A percentile compares a stretch with the other conserved stretches of the same genome.
These are phyloP conservation scores for Cyberlindnera maritima DNA, from an alignment of 805 yeast species.

Conservation along the genomic window DNA sequence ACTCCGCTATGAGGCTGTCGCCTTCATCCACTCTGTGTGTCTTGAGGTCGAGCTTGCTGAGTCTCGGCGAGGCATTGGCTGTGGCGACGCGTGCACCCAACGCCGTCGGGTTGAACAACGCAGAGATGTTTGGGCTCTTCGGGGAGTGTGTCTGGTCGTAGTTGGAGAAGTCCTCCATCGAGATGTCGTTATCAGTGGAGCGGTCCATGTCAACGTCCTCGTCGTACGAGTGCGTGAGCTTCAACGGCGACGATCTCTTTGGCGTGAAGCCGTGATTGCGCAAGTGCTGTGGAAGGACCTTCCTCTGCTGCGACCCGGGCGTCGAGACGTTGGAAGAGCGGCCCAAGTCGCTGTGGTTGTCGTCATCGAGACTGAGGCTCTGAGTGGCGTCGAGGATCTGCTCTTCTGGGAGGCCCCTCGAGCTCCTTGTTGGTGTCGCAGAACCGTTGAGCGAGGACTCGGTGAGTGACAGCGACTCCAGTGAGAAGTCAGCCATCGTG, in stretches of 20 bases:
- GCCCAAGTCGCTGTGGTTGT: background rate
- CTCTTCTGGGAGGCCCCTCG: background rate
- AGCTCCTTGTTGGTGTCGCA: background rate
- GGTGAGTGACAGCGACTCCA: constrained; percentile 8
- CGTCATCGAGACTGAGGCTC: constrained; percentile 9
- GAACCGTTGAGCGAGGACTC: background rate
- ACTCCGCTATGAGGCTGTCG: constrained; percentile 7
- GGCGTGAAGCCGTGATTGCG: constrained; percentile 7
- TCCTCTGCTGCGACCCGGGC: background rate
- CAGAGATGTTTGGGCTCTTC: constrained; percentile 3
- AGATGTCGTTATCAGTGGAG: constrained; percentile 3
- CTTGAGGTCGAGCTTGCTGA: constrained; percentile 9
- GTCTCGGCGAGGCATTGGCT: constrained; percentile 14
- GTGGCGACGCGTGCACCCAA: constrained; percentile 29
- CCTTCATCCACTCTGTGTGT: constrained; percentile 8
- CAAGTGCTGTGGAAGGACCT: background rate
- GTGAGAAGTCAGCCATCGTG: constrained; percentile 11
- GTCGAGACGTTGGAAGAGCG: constrained; percentile 1
- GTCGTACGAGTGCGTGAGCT: constrained; percentile 6
- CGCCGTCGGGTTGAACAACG: constrained; percentile 24
- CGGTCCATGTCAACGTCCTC: background rate
- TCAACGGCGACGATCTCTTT: constrained; percentile 9
- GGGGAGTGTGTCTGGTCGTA: background rate
- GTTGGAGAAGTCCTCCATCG: constrained; percentile 1
- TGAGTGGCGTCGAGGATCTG: constrained; percentile 7